A percentile compares a stretch with the other conserved stretches of the same genome.
phyloP scores from a whole-genome alignment of 164 flowering plant species.

The grape (Vitis vinifera) region ASM3070453v1 NC_081814.1:17032501-17033000 shows the following conservation, averaged over 20 bases:
- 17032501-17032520: conserved; percentile 29
- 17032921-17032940: conserved; percentile 28
- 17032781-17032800: not conserved
- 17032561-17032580: no score
- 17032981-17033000: conserved; percentile 34
- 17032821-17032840: conserved; percentile 24
- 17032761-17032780: not conserved
- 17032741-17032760: not conserved
- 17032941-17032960: conserved; percentile 32
- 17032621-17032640: no score
- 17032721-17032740: not conserved
- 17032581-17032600: no score
- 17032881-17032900: conserved; percentile 34
- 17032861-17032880: conserved; percentile 33
- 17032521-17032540: conserved; percentile 7
- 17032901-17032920: conserved; percentile 28
- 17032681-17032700: no score
- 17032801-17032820: not conserved
- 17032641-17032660: no score
- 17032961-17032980: conserved; percentile 27
- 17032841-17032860: conserved; percentile 33
- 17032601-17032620: no score
- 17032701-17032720: no score
- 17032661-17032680: no score
- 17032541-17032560: no score